Base-by-base conservation (phyloP, 1,139 yeast species). In the Wickerhamomyces sp. region DNA sequence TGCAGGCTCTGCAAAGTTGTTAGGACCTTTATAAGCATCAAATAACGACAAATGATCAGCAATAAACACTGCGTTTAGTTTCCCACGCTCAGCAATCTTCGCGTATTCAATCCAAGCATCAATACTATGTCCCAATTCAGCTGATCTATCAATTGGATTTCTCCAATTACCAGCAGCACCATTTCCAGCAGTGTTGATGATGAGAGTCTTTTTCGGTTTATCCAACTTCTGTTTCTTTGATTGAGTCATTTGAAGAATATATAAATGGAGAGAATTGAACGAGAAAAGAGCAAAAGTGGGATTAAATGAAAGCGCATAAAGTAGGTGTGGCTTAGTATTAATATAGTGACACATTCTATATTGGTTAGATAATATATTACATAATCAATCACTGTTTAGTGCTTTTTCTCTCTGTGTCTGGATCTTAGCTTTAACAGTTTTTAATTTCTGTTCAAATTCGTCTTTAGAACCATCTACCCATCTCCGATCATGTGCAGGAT, bases 61-160 rank as follows among this genome's bases (percentile, higher is more conserved):
- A 35, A 66, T 49, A 40, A 66, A 66, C n/a, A 66, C 35, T 5
- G 62, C 61, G 41, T 61, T 61, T 38, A 66, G 57, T 41, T 65
- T 64, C 1, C 68, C 71, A 29, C 49, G 49, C 38, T 66, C 71
- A 25, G 64, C 50, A 9, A 58, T 31, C 36, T 62, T 51, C 6
- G 70, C 68, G 25, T 63, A 44, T 27, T 62, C 43, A 4, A 55
- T 55, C 70, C 70, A 65, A 43, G 61, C 62, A 25, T 64, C 65
- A 29, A 64, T 43, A 13, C 57, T 55, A 28, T 59, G 59, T 38
- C 49, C 61, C n/a, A n/a, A n/a, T 25, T 37, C 45, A n/a, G 52
- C 38, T 2, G 68, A 59, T 31, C 49, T 50, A 41, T 66, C 70
- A 4, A 57, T 45, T 2, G 70, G 71, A 32, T 65, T 64, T 32